Evolutionary conservation across 805 yeast species (phyloP).

Genomic region (Alloascoidea hylecoeti): DNA sequence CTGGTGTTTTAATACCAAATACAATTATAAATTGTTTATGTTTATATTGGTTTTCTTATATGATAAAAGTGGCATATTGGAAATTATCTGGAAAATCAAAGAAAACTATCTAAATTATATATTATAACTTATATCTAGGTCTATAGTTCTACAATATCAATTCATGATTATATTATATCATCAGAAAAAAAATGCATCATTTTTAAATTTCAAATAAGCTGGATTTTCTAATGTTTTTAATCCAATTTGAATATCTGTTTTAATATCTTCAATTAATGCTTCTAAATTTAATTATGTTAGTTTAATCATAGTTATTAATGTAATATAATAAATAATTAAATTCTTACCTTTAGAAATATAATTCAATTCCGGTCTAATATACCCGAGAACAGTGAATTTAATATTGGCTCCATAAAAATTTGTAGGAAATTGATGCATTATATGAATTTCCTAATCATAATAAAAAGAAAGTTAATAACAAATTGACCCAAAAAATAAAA

Average conservation of each 20-base stretch:
- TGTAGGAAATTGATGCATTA: slow-evolving; percentile 51
- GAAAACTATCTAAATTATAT: slow-evolving; percentile 2
- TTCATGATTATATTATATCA: not conserved
- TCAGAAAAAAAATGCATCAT: slow-evolving; percentile 10
- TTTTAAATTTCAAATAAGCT: slow-evolving; percentile 22
- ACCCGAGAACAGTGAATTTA: slow-evolving; percentile 64
- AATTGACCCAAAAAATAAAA: too few relatives aligned
- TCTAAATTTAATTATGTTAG: slow-evolving; percentile 23
- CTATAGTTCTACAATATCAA: too few relatives aligned
- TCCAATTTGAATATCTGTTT: slow-evolving; percentile 66
- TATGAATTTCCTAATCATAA: slow-evolving; percentile 52
- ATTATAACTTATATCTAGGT: too few relatives aligned
- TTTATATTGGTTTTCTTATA: slow-evolving; percentile 76
- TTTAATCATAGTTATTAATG: slow-evolving; percentile 11
- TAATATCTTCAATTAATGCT: slow-evolving; percentile 74
- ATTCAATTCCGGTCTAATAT: slow-evolving; percentile 80
- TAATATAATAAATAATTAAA: not conserved
- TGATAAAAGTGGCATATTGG: slow-evolving; percentile 62
- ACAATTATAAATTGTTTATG: slow-evolving; percentile 53
- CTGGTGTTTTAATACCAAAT: slow-evolving; percentile 41
- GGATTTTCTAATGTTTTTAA: slow-evolving; percentile 27
- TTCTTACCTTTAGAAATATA: slow-evolving; percentile 48
- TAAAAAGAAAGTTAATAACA: slow-evolving; percentile 1
- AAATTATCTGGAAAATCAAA: slow-evolving; percentile 19
- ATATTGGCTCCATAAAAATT: slow-evolving; percentile 78